Percentiles rank a stretch among this genome's conserved stretches.
Conservation (phyloP, 148 eudicot genomes). For the Fagopyrum homotropicum region DNA sequence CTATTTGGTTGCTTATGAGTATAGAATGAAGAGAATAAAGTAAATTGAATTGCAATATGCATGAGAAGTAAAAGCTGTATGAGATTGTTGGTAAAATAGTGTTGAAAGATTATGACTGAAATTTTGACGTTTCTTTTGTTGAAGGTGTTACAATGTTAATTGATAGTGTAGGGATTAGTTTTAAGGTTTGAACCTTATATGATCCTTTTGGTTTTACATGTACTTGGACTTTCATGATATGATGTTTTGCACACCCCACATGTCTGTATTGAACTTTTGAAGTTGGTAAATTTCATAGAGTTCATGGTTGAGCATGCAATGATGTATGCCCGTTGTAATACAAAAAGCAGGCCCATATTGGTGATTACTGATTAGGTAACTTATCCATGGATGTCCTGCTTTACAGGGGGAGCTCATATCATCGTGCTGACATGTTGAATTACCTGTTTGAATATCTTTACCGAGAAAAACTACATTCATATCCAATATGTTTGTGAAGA, state of each 20-base stretch:
- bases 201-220: neutral
- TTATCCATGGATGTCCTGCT: too few species aligned
- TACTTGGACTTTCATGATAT: neutral
- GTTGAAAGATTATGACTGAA: neutral
- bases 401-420: too few species aligned
- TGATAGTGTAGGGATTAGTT: neutral
- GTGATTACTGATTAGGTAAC: neutral
- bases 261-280: neutral
- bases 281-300: neutral
- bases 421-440: too few species aligned
- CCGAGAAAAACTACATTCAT: too few species aligned
- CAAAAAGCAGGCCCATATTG: neutral
- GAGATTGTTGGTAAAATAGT: neutral
- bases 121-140: slow-evolving; percentile 10
- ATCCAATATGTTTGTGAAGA: too few species aligned
- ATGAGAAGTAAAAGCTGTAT: neutral
- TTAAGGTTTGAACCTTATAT: neutral
- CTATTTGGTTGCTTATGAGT: neutral
- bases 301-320: neutral
- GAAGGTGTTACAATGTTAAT: slow-evolving; percentile 1
- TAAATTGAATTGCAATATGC: neutral
- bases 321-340: neutral
- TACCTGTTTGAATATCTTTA: too few species aligned
- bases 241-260: neutral
- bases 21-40: slow-evolving; percentile 2